Percentiles rank a stretch among this genome's conserved stretches.
Evolutionary conservation across 2,329 filamentous ascomycete species (phyloP).

Genomic region (Trichoderma afroharzianum): DNA sequence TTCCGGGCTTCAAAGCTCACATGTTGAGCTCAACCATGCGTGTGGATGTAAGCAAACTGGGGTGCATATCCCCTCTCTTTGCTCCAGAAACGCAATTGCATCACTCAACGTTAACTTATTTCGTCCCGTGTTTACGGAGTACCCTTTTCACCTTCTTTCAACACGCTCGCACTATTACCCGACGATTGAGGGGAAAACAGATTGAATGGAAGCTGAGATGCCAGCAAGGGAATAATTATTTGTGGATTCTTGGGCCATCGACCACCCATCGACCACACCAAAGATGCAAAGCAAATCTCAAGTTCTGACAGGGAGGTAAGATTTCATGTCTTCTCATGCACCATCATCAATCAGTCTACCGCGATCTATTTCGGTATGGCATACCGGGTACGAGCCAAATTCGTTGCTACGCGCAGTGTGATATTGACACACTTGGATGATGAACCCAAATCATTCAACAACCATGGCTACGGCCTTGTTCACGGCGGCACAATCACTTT

Average conservation of each 20-base stretch:
- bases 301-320: not conserved
- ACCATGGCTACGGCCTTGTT: too few relatives aligned
- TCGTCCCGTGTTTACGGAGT: not conserved
- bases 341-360: not conserved
- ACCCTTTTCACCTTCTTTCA: not conserved
- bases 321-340: not conserved
- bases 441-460: not conserved
- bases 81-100: not conserved
- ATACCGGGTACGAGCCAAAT: not conserved
- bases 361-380: not conserved
- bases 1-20: constrained; percentile 4
- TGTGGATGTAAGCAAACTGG: not conserved
- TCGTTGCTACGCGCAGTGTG: not conserved
- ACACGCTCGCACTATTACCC: not conserved
- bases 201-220: not conserved
- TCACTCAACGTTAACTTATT: not conserved
- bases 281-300: not conserved
- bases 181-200: not conserved
- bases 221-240: not conserved
- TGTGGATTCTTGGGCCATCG: not conserved
- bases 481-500: not conserved
- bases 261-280: not conserved
- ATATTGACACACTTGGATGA: not conserved
- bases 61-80: not conserved
- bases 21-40: not conserved